Evolutionary conservation across 1,284 basidiomycete genomes (phyloP).

Genomic region (Ceratobasidium sp.): DNA sequence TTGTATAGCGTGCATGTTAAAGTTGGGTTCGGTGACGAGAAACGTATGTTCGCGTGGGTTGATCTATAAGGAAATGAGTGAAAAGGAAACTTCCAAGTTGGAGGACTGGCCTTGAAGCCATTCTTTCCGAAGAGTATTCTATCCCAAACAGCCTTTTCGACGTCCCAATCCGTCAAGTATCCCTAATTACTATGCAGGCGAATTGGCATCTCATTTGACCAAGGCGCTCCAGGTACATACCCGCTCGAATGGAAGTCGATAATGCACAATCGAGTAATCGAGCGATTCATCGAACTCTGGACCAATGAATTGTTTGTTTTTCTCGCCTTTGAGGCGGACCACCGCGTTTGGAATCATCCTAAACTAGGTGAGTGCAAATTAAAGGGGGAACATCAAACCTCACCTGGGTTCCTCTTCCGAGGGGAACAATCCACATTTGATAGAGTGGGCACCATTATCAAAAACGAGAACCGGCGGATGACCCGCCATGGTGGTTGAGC

Average conservation of each 20-base stretch:
- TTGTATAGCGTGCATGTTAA: conserved; percentile 90
- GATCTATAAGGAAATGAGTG: conserved; percentile 57
- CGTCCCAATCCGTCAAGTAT: conserved; percentile 90
- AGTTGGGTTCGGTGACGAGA: conserved; percentile 90
- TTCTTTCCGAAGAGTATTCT: conserved; percentile 71
- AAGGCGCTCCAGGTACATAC: no score
- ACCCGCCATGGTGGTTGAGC: conserved; percentile 49
- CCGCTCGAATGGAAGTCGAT: conserved; percentile 84
- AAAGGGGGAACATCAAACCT: conserved; percentile 36
- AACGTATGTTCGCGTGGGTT: conserved; percentile 74
- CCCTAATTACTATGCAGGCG: conserved; percentile 61
- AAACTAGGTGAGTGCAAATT: conserved; percentile 38
- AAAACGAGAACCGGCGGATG: conserved; percentile 67
- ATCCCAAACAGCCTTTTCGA: conserved; percentile 90
- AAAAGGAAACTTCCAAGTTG: conserved; percentile 17
- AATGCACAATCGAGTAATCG: conserved; percentile 80
- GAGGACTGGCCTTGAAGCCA: conserved; percentile 65
- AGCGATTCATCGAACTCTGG: conserved; percentile 78
- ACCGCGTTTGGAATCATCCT: conserved; percentile 82
- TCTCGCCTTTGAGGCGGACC: conserved; percentile 79
- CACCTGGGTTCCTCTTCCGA: conserved; percentile 47
- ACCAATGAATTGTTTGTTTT: conserved; percentile 72
- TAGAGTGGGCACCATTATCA: conserved; percentile 83
- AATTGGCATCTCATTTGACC: not conserved
- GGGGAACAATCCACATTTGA: conserved; percentile 72